These are phyloP conservation scores for Mucuna pruriens DNA, from an alignment of 306 rosid species.

Conservation along the genomic window DNA sequence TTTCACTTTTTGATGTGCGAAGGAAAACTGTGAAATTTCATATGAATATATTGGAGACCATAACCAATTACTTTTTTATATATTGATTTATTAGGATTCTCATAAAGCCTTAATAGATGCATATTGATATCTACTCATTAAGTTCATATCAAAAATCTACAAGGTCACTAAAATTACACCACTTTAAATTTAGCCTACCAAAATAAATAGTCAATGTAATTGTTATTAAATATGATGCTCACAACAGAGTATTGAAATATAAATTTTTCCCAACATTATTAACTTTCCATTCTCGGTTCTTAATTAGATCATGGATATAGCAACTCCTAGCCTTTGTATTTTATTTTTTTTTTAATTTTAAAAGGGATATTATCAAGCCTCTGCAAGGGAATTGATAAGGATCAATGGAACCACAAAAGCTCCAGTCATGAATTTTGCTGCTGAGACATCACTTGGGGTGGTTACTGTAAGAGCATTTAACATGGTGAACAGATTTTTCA, in stretches of 20 bases:
- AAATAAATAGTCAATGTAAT: background rate
- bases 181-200: background rate
- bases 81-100: background rate
- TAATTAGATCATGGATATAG: background rate
- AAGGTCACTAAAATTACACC: background rate
- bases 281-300: background rate
- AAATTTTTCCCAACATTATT: background rate
- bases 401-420: conserved; percentile 18
- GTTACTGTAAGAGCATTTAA: background rate
- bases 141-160: background rate
- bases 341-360: background rate
- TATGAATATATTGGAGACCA: background rate
- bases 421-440: conserved; percentile 15
- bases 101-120: background rate
- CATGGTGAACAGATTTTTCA: conserved; percentile 14
- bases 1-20: background rate
- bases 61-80: background rate
- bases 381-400: conserved; percentile 13
- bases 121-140: background rate
- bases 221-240: background rate
- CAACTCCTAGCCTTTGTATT: background rate
- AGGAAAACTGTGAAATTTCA: background rate
- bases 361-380: conserved; percentile 16
- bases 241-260: background rate
- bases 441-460: conserved; percentile 12